Evolutionary conservation across 306 rosid genomes (phyloP), one percentile per base, ranked within the genome.

Genomic region (Acmispon strigosus): DNA sequence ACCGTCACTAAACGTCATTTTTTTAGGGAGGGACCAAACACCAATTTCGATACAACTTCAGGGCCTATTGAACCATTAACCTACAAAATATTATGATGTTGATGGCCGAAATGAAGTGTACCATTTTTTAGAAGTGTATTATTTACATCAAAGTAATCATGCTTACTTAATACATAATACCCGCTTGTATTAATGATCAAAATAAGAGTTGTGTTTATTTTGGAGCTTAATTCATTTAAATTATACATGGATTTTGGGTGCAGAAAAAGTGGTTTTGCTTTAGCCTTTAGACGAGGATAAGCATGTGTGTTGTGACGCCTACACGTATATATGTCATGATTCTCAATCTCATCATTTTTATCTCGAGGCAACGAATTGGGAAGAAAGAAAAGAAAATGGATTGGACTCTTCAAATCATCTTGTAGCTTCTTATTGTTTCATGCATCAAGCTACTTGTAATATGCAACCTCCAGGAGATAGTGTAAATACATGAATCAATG

Each of bases 191-290:
- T 39, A 39, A 39, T 27, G 32, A 43, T 3, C 1, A 27, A 27
- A 27, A 4, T 4, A 2, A 27, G 4, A 27, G 3, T 27, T 2
- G 3, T 27, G 32, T 2, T 57, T 41, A 19, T 39, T 18, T 5
- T 49, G 17, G 52, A n/a, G n/a, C 59, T 43, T 16, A 76, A 57
- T 15, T 17, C 29, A 24, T 44, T 44, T 12, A 7, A 39, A 0
- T n/a, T 7, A 10, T 2, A 10, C 39, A 13, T 70, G 58, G 4
- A 41, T 36, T 50, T 70, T 27, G 45, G 45, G 13, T 62, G 84
- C 91, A 89, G 96, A 86, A 74, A 74, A 89, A 83, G 41, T 89
- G 91, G 96, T 71, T 87, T 62, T 89, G 96, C 84, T 82, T 84
- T 60, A 74, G 81, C 19, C 64, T 50, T 32, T 75, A 63, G 76